Conservation (phyloP, 208 protist species). For the Leishmania martiniquensis region DNA sequence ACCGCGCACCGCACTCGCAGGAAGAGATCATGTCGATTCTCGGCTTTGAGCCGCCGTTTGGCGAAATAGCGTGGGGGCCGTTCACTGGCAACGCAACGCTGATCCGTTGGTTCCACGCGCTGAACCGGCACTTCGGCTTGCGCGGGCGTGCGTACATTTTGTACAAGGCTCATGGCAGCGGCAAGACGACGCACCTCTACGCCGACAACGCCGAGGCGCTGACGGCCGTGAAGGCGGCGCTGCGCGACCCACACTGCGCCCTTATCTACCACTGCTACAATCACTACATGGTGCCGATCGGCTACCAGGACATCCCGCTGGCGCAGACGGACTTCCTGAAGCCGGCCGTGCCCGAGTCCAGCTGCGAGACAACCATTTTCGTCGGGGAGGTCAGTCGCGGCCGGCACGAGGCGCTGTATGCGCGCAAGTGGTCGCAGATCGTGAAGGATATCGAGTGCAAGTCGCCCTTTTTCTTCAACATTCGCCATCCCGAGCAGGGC, state of each 20-base stretch:
- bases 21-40: constrained; percentile 91
- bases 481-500: constrained; percentile 84
- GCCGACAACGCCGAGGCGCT: constrained; percentile 53
- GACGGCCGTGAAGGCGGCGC: constrained; percentile 65
- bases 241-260: constrained; percentile 73
- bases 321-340: constrained; percentile 77
- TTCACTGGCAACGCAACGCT: constrained; percentile 94
- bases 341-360: constrained; percentile 36
- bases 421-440: constrained; percentile 80
- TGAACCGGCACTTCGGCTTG: constrained; percentile 78
- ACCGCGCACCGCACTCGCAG: constrained; percentile 70
- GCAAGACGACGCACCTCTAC: constrained; percentile 67
- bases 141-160: constrained; percentile 70
- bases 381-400: constrained; percentile 92
- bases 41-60: constrained; percentile 91
- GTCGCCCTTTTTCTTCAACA: constrained; percentile 88
- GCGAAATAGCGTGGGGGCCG: constrained; percentile 86
- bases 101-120: constrained; percentile 91
- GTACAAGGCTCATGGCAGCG: constrained; percentile 82
- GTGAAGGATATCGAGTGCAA: constrained; percentile 82
- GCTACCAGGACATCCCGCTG: constrained; percentile 86
- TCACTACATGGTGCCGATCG: constrained; percentile 94
- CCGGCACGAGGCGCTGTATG: constrained; percentile 86
- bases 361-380: constrained; percentile 85
- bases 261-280: constrained; percentile 95